These are phyloP conservation scores for Mangifera indica DNA, from an alignment of 345 rosid genomes.

Conservation along the genomic window DNA sequence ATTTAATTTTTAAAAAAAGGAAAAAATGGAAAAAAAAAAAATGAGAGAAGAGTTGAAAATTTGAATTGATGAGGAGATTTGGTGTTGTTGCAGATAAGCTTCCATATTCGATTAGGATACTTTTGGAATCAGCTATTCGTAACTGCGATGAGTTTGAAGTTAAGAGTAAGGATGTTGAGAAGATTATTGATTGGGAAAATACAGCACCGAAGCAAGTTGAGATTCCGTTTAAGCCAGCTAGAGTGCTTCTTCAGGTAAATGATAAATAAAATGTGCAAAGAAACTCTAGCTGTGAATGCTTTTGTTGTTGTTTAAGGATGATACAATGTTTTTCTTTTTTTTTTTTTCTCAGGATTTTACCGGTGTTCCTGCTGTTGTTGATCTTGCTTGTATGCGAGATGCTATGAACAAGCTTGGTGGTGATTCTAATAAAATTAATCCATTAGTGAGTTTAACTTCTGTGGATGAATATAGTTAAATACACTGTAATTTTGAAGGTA, in stretches of 20 bases:
- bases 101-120: conserved; percentile 73
- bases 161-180: conserved; percentile 76
- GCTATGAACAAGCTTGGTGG: conserved; percentile 74
- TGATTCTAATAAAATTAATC: conserved; percentile 68
- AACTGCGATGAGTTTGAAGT: conserved; percentile 82
- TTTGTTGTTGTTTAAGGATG: conserved; percentile 5
- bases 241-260: conserved; percentile 72
- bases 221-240: conserved; percentile 82
- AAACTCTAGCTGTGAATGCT: neutral
- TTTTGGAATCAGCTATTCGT: conserved; percentile 72
- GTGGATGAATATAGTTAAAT: neutral
- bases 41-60: neutral
- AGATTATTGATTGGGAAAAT: conserved; percentile 78
- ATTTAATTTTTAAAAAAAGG: neutral
- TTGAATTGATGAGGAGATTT: neutral
- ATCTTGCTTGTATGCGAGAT: conserved; percentile 84
- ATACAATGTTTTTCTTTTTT: neutral
- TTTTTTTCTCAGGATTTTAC: conserved; percentile 55
- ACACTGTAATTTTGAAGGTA: neutral
- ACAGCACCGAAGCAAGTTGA: conserved; percentile 72
- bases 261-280: neutral
- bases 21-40: too few species aligned
- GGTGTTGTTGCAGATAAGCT: conserved; percentile 49
- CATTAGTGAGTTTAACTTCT: conserved; percentile 42
- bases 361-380: conserved; percentile 88